Conservation (phyloP, 225 moss, liverwort and hornwort genomes). For the Marchantia paleacea region DNA sequence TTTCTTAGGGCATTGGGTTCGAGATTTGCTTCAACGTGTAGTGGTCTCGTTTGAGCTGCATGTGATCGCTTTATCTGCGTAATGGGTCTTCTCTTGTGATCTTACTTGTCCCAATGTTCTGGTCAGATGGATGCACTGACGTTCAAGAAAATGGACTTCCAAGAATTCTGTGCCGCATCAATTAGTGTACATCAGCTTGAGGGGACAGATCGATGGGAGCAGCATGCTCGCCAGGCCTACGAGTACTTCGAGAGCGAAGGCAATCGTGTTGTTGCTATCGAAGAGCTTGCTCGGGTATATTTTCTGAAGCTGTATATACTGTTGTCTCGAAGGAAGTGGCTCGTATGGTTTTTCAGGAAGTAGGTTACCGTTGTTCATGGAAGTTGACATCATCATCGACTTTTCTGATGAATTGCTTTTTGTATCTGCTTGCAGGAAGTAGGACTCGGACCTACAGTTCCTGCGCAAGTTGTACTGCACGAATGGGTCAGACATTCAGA, state of each 20-base stretch:
- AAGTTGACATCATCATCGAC: background rate
- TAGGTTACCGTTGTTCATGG: background rate
- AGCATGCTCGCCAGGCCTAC: conserved; percentile 84
- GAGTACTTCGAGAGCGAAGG: conserved; percentile 89
- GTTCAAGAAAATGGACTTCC: conserved; percentile 92
- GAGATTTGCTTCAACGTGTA: too few relatives aligned
- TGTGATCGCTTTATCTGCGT: too few relatives aligned
- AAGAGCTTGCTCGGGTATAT: conserved; percentile 85
- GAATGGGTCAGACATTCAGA: conserved; percentile 95
- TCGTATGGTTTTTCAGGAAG: background rate
- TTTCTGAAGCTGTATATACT: background rate
- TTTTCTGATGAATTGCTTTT: background rate
- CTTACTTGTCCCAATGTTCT: background rate
- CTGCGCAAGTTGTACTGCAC: conserved; percentile 75
- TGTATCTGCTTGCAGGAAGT: conserved; percentile 61
- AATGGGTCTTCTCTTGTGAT: background rate
- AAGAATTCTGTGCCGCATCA: conserved; percentile 90
- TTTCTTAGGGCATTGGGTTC: too few relatives aligned
- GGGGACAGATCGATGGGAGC: conserved; percentile 96
- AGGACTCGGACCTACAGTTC: conserved; percentile 74
- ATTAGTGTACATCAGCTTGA: conserved; percentile 95
- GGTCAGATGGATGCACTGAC: conserved; percentile 71
- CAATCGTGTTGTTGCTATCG: conserved; percentile 75
- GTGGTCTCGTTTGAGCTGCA: too few relatives aligned
- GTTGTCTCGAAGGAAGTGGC: background rate